Conservation (phyloP, 2,329 filamentous ascomycete species). For the Neodidymelliopsis sp. region DNA sequence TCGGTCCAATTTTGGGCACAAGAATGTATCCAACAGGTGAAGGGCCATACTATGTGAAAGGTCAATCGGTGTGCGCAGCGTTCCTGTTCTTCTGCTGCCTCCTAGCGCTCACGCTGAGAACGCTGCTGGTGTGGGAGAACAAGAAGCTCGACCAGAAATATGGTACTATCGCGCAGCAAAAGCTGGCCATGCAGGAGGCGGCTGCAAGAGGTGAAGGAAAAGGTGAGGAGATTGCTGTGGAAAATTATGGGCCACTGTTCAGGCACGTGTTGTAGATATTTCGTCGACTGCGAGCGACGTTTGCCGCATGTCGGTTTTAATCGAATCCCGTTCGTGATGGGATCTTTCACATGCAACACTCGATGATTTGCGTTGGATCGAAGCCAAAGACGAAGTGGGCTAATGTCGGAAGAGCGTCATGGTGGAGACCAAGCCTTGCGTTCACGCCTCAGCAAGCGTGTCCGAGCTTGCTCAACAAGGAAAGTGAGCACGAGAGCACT, state of each 20-base stretch:
- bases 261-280: conserved; percentile 40
- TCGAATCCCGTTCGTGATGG: too few relatives aligned
- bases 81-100: conserved; percentile 50
- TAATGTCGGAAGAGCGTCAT: too few relatives aligned
- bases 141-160: conserved; percentile 44
- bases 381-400: too few relatives aligned
- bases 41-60: conserved; percentile 45
- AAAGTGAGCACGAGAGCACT: conserved; percentile 17
- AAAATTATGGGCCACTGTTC: conserved; percentile 46
- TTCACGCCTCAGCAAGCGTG: conserved; percentile 5
- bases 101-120: conserved; percentile 38
- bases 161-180: conserved; percentile 42
- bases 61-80: conserved; percentile 46
- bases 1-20: conserved; percentile 47
- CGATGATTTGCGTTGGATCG: too few relatives aligned
- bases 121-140: conserved; percentile 48
- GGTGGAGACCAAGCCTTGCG: conserved; percentile 11
- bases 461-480: conserved; percentile 8
- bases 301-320: too few relatives aligned
- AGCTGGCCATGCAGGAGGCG: conserved; percentile 27
- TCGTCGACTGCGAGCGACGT: too few relatives aligned
- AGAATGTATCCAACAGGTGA: conserved; percentile 44
- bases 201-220: conserved; percentile 21
- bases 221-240: conserved; percentile 30
- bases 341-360: too few relatives aligned